Conservation (phyloP, 2,329 filamentous ascomycete species). For the Zasmidium cellare region DNA sequence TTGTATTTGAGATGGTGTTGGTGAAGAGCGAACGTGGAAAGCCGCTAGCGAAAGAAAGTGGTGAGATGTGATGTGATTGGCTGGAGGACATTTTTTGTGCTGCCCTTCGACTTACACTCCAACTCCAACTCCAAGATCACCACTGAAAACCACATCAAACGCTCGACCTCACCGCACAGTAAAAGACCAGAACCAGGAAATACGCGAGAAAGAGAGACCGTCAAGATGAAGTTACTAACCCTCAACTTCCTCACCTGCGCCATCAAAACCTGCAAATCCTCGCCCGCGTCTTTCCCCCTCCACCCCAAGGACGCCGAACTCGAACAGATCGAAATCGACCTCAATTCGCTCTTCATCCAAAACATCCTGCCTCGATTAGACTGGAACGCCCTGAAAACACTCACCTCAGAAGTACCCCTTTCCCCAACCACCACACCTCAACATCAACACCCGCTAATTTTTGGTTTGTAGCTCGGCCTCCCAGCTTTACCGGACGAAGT, state of each 20-base stretch:
- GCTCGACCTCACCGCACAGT: too few species aligned
- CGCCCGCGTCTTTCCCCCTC: conserved; percentile 77
- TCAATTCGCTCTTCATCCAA: conserved; percentile 76
- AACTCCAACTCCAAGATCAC: too few species aligned
- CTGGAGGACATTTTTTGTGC: background rate
- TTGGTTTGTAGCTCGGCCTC: conserved; percentile 67
- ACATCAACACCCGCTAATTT: conserved; percentile 1
- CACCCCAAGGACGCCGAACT: conserved; percentile 92
- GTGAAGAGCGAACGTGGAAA: background rate
- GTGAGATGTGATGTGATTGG: background rate
- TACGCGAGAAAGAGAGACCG: too few species aligned
- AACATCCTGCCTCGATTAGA: conserved; percentile 87
- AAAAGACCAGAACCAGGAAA: too few species aligned
- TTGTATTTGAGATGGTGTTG: conserved; percentile 1
- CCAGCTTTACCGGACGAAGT: conserved; percentile 61
- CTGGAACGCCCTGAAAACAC: conserved; percentile 76
- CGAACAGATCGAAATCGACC: conserved; percentile 76
- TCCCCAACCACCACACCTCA: conserved; percentile 26
- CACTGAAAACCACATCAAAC: too few species aligned
- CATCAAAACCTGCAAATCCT: conserved; percentile 88
- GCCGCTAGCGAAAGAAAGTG: conserved; percentile 1
- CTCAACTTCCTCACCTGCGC: conserved; percentile 97
- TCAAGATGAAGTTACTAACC: conserved; percentile 87
- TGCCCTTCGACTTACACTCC: too few species aligned
- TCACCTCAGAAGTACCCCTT: conserved; percentile 70